Evolutionary conservation across 1,139 yeast genomes (phyloP).

Genomic region (Yamadazyma buinensis): DNA sequence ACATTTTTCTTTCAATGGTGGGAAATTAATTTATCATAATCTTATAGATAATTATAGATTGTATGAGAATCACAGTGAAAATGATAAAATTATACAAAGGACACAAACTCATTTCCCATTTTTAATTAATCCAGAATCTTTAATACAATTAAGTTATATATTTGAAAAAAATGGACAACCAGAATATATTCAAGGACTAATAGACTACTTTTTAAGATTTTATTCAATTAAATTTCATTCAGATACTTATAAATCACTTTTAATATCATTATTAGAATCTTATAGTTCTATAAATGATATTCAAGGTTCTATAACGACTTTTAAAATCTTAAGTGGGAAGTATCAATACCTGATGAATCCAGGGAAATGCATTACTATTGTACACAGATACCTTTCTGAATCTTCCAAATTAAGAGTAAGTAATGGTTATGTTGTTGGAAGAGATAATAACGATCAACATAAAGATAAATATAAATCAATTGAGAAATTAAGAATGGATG

Average conservation of each 20-base stretch:
- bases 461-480: no score
- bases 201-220: slow-evolving; percentile 35
- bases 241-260: slow-evolving; percentile 23
- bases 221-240: slow-evolving; percentile 34
- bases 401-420: no score
- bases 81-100: background rate
- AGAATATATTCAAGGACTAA: slow-evolving; percentile 26
- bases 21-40: slow-evolving; percentile 34
- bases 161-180: slow-evolving; percentile 27
- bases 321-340: background rate
- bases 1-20: slow-evolving; percentile 28
- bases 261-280: slow-evolving; percentile 29
- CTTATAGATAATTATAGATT: slow-evolving; percentile 25
- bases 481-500: no score
- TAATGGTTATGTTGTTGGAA: no score
- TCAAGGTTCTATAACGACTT: slow-evolving; percentile 18
- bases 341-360: background rate
- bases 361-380: no score
- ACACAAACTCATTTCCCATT: slow-evolving; percentile 24
- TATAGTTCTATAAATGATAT: slow-evolving; percentile 23
- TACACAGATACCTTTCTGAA: no score
- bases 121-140: slow-evolving; percentile 22
- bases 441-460: no score
- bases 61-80: slow-evolving; percentile 12
- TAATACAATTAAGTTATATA: slow-evolving; percentile 26